A percentile compares a stretch with the other conserved stretches of the same genome.
Conservation (phyloP, 2,329 filamentous ascomycete genomes). For the Hymenoscyphus linearis region DNA sequence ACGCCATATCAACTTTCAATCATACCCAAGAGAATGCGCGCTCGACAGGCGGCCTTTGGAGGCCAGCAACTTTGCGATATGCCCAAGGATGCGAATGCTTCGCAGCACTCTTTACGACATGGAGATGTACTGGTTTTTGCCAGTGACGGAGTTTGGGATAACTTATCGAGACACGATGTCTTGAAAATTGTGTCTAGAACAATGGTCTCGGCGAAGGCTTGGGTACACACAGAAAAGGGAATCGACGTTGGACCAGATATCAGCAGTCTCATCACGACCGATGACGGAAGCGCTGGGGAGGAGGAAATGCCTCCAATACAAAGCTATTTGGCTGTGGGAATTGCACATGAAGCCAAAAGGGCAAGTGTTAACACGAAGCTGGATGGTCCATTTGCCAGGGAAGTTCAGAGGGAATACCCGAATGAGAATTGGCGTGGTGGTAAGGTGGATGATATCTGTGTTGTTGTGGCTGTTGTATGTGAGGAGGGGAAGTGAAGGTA, state of each 20-base stretch:
- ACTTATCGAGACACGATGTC: slow-evolving; percentile 85
- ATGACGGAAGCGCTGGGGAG: slow-evolving; percentile 35
- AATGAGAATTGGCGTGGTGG: slow-evolving; percentile 84
- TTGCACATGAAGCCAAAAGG: slow-evolving; percentile 76
- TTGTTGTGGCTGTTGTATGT: slow-evolving; percentile 72
- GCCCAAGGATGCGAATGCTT: slow-evolving; percentile 77
- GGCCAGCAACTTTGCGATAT: slow-evolving; percentile 75
- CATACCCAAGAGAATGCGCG: slow-evolving; percentile 72
- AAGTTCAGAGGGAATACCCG: slow-evolving; percentile 84
- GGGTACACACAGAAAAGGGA: slow-evolving; percentile 59
- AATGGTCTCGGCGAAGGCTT: slow-evolving; percentile 72
- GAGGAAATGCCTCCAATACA: slow-evolving; percentile 54
- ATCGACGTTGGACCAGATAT: slow-evolving; percentile 61
- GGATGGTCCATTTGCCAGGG: slow-evolving; percentile 91
- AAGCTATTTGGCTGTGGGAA: slow-evolving; percentile 69
- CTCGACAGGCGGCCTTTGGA: slow-evolving; percentile 78
- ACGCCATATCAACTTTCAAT: slow-evolving; percentile 93
- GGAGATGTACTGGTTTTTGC: slow-evolving; percentile 93
- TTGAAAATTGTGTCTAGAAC: slow-evolving; percentile 70
- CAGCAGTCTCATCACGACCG: slow-evolving; percentile 44
- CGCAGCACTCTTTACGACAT: slow-evolving; percentile 71
- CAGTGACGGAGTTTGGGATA: slow-evolving; percentile 94
- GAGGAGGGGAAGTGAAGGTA: slow-evolving; percentile 44
- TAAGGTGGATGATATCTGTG: slow-evolving; percentile 94
- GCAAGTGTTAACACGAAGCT: slow-evolving; percentile 76